Percentiles rank a stretch among this genome's conserved stretches.
phyloP scores from a whole-genome alignment of 768 basidiomycete species.

The Crepidotus variabilis region DNA sequence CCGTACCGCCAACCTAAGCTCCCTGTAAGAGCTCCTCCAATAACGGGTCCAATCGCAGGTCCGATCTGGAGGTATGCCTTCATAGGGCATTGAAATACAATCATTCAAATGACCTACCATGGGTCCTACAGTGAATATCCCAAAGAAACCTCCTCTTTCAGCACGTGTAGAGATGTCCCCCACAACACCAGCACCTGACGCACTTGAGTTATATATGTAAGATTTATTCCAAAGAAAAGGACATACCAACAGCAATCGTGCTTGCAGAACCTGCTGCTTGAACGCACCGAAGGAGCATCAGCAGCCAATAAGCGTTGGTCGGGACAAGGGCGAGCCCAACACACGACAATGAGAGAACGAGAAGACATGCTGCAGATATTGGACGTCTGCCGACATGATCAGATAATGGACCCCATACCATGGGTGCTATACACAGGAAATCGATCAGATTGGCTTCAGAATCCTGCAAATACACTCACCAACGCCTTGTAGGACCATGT shows the following conservation, averaged over 20 bases:
- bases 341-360: constrained; percentile 62
- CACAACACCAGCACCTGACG: constrained; percentile 71
- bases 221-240: background rate
- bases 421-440: constrained; percentile 40
- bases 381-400: constrained; percentile 64
- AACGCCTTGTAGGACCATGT: constrained; percentile 66
- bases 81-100: constrained; percentile 3
- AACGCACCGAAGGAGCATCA: constrained; percentile 75
- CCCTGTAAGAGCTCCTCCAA: constrained; percentile 55
- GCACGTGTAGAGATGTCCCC: constrained; percentile 71
- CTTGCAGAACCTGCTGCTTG: constrained; percentile 81
- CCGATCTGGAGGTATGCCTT: constrained; percentile 38
- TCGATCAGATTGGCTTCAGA: background rate
- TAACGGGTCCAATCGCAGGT: constrained; percentile 57
- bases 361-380: constrained; percentile 58
- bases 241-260: constrained; percentile 66
- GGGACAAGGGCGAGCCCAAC: constrained; percentile 52
- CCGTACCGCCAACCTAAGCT: constrained; percentile 60
- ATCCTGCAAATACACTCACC: constrained; percentile 30
- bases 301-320: constrained; percentile 66
- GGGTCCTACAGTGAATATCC: constrained; percentile 63
- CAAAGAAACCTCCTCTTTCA: constrained; percentile 75
- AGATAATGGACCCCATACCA: constrained; percentile 70
- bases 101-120: constrained; percentile 34
- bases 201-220: background rate